These are phyloP conservation scores for Pythium apleroticum DNA, from an alignment of 352 stramenopile genomes.

Conservation along the genomic window DNA sequence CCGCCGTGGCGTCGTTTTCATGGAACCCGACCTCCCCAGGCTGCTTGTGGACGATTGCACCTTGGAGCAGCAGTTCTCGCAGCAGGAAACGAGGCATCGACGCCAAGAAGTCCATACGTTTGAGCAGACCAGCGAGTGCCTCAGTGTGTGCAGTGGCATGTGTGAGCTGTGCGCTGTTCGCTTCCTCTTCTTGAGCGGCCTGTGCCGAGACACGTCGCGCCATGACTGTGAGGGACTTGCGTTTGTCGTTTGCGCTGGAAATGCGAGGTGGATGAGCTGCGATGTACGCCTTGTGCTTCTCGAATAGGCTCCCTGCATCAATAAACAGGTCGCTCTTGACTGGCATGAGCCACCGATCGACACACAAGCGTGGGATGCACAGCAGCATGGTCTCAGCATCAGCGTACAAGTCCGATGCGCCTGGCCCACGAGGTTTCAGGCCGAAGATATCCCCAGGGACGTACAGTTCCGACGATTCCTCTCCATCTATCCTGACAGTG, in stretches of 20 bases:
- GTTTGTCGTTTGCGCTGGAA: slow-evolving; percentile 10
- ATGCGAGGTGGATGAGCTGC: neutral
- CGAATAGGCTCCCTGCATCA: slow-evolving; percentile 42
- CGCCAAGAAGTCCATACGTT: slow-evolving; percentile 39
- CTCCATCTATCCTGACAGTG: neutral
- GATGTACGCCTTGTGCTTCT: slow-evolving; percentile 17
- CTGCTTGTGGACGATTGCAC: slow-evolving; percentile 34
- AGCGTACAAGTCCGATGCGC: slow-evolving; percentile 22
- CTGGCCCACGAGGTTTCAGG: neutral
- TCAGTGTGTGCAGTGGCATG: slow-evolving; percentile 21
- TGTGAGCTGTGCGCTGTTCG: neutral
- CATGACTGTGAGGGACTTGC: slow-evolving; percentile 25
- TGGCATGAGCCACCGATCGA: slow-evolving; percentile 49
- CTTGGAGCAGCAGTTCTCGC: slow-evolving; percentile 36
- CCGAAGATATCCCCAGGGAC: slow-evolving; percentile 26
- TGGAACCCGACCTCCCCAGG: slow-evolving; percentile 59
- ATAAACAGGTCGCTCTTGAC: slow-evolving; percentile 35
- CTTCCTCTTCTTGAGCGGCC: neutral
- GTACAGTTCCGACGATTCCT: neutral
- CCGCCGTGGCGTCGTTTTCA: slow-evolving; percentile 35
- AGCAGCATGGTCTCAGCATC: slow-evolving; percentile 42
- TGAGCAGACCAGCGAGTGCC: slow-evolving; percentile 36
- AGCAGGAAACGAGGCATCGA: slow-evolving; percentile 43
- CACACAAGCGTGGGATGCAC: slow-evolving; percentile 29
- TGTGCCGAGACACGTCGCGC: slow-evolving; percentile 16